Evolutionary conservation across 495 filamentous ascomycete genomes (phyloP), one percentile per base, ranked within the genome.

Genomic region (Poronia punctata): DNA sequence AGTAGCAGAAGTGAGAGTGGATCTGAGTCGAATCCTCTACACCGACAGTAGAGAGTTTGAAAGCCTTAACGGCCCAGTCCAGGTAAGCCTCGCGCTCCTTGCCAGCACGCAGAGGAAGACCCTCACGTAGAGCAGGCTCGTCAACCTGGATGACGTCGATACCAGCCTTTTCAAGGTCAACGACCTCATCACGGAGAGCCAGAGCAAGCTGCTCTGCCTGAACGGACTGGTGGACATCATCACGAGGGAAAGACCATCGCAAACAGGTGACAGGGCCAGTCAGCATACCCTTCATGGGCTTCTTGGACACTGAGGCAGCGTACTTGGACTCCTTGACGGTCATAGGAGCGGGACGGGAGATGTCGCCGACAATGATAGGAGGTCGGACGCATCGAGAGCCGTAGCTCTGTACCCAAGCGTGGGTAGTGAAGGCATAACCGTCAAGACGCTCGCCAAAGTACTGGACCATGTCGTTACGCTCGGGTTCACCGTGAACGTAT

Each of bases 1-100:
- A 95, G 82, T 98, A 98, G 69, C 92, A 98, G 88, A 98, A 98
- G 75, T 98, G 92, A 36, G 88, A 95, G 80, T 98, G 92, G 68
- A 98, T 94, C 76, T 98, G 92, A 51, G 93, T 97, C 40, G 80
- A 83, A 62, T 98, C 86, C 59, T 83, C 62, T 38, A 97, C 92
- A 59, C 86, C 90, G 37, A 87, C 77, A 54, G 87, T 89, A 43
- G 92, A 79, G 49, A 98, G 86, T 61, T 83, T 85, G 87, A 98
- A 98, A 56, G 88, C 83, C 67, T 90, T 78, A 58, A 98, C 93
- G 40, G 92, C 93, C 92, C 92, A 98, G 57, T 82, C 63, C 45
- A 98, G 77, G 79, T 98, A 98, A 45, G 84, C 82, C 65, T 89
- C 84, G 59, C 92, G 92, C 74, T 96, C 92, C 56, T 75, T 67